Conservation (phyloP, 2,329 filamentous ascomycete genomes). For the Dryadomyces quercus-mongolicae region DNA sequence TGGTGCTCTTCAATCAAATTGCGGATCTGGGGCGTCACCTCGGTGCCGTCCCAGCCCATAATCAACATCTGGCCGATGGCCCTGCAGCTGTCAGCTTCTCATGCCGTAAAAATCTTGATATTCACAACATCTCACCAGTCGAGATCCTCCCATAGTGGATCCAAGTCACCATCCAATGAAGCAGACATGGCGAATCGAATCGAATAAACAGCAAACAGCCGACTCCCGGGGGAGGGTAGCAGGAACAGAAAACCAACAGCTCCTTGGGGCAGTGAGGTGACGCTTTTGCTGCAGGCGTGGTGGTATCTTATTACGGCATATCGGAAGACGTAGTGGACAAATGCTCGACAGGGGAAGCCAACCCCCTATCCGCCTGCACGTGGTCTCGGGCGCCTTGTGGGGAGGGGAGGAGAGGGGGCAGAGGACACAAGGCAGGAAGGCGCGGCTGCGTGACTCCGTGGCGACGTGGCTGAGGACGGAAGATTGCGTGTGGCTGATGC, state of each 20-base stretch:
- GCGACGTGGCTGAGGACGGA: no score
- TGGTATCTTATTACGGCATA: not conserved
- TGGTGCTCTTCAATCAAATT: conserved; percentile 74
- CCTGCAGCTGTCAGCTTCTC: conserved; percentile 23
- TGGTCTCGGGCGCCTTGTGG: not conserved
- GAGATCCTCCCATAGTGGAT: conserved; percentile 62
- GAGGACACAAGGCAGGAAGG: not conserved
- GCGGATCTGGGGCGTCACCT: conserved; percentile 72
- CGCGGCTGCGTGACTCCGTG: no score
- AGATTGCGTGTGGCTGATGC: not conserved
- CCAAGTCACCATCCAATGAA: conserved; percentile 33
- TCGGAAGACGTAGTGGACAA: not conserved
- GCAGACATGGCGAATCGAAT: conserved; percentile 19
- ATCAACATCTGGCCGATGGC: conserved; percentile 67
- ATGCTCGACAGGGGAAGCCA: not conserved
- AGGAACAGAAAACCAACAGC: no score
- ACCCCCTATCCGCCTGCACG: not conserved
- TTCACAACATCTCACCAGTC: conserved; percentile 45
- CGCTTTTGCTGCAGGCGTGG: no score
- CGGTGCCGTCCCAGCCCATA: conserved; percentile 78
- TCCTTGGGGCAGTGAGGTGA: not conserved
- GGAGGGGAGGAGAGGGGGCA: not conserved
- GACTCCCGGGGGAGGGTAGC: no score
- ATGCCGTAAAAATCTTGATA: conserved; percentile 6
- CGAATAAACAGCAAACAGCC: not conserved